phyloP scores from a whole-genome alignment of 305 asterid genomes.

The Solanum aculeatissimum region DNA sequence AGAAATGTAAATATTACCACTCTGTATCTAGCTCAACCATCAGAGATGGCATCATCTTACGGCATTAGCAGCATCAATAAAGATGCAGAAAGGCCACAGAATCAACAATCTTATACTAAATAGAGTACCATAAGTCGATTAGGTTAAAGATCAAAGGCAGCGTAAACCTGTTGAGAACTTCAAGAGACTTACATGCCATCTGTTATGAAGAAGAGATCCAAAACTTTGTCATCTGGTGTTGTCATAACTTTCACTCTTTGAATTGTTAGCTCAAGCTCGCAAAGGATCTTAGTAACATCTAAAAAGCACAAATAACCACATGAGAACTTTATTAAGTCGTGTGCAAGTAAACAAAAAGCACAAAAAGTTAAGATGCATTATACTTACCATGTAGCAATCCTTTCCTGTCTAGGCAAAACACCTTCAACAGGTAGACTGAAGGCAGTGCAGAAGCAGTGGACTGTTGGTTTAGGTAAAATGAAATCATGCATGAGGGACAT shows the following conservation, averaged over 20 bases:
- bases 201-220: conserved; percentile 40
- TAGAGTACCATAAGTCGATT: neutral
- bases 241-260: conserved; percentile 44
- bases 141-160: neutral
- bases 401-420: conserved; percentile 28
- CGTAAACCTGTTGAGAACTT: neutral
- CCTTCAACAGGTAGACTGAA: conserved; percentile 22
- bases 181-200: conserved; percentile 24
- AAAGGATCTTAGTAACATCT: conserved; percentile 38
- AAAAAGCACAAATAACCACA: neutral
- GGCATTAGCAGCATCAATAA: neutral
- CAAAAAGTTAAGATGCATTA: neutral
- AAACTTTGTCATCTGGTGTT: conserved; percentile 39
- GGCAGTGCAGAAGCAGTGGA: conserved; percentile 17
- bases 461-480: conserved; percentile 21
- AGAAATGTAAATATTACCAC: neutral
- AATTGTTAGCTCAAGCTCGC: conserved; percentile 27
- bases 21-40: neutral
- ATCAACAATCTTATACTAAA: neutral
- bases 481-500: conserved; percentile 27
- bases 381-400: conserved; percentile 34
- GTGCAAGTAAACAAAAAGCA: neutral
- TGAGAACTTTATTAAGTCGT: neutral
- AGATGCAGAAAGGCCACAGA: neutral
- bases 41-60: neutral